Conservation (phyloP, 495 filamentous ascomycete genomes). For the Aspergillus leporis region DNA sequence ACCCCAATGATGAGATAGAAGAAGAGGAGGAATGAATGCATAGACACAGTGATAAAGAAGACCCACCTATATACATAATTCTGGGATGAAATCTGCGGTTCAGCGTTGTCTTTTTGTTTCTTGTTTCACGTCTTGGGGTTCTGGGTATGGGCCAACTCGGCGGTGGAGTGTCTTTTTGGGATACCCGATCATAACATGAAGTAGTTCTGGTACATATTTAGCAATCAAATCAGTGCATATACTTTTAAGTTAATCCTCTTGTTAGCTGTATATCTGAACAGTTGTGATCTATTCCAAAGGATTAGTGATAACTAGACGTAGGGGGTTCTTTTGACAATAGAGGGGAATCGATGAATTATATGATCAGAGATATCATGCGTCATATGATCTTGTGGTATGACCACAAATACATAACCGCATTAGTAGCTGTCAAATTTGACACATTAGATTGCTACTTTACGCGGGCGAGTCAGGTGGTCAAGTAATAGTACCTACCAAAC, state of each 20-base stretch:
- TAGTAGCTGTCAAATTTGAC: too few species aligned
- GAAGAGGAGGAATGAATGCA: conserved; percentile 26
- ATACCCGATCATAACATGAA: conserved; percentile 15
- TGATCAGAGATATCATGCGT: too few species aligned
- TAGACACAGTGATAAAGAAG: conserved; percentile 17
- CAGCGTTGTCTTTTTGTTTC: conserved; percentile 9
- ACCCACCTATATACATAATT: conserved; percentile 8
- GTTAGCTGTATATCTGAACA: background rate
- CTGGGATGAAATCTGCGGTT: conserved; percentile 12
- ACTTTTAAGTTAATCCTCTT: background rate
- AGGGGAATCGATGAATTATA: too few species aligned
- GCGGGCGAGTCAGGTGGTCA: too few species aligned
- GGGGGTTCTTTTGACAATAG: too few species aligned
- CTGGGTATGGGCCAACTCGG: conserved; percentile 8
- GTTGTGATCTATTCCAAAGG: too few species aligned
- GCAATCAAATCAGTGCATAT: conserved; percentile 4
- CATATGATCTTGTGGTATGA: too few species aligned
- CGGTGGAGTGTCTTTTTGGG: conserved; percentile 15
- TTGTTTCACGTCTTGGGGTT: conserved; percentile 13
- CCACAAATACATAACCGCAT: too few species aligned
- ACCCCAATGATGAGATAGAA: conserved; percentile 44
- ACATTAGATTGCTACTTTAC: too few species aligned
- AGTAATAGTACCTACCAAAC: too few species aligned
- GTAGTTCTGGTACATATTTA: conserved; percentile 7
- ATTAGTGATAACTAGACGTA: too few species aligned